Evolutionary conservation across 495 filamentous ascomycete species (phyloP), one percentile per base, ranked within the genome.

Genomic region (Xylaria acuta): DNA sequence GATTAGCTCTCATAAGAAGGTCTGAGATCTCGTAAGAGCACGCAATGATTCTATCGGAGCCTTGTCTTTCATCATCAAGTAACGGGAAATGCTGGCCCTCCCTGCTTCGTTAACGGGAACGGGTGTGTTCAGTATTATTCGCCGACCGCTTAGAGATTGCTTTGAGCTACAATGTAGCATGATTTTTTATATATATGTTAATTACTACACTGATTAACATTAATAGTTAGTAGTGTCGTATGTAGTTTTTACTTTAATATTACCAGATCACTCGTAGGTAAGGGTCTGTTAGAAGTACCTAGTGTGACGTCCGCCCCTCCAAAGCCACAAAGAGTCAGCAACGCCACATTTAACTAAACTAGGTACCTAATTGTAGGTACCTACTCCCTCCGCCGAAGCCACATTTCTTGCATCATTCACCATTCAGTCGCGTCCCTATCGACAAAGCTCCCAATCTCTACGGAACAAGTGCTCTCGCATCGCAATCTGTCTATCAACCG

Each of bases 351-450:
- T 27, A 16, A 12, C 51, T 54, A 27, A 47, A 20, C 45, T n/a
- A 47, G 22, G n/a, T n/a, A n/a, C n/a, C n/a, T n/a, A n/a, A n/a
- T n/a, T n/a, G n/a, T n/a, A n/a, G n/a, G n/a, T n/a, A n/a, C n/a
- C n/a, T n/a, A n/a, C n/a, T n/a, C n/a, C n/a, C 51, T 54, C 3
- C 22, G 11, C 9, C 20, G 34, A 22, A 70, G 58, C 68, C 58
- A 63, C 68, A 70, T 43, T 40, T 70, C 38, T 70, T 63, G 32
- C 68, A 70, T 70, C 68, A 70, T 63, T 68, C 51, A 25, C 25
- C 38, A 41, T 40, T 22, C 3, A 12, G 20, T 63, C 60, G 43
- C 64, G 38, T 7, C 1, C 16, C 56, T 34, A 54, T 32, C 40
- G 38, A 40, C 14, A 51, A 59, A 59, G 49, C 16, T 27, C 51